Conservation (phyloP, 208 protist genomes). For the Strigomonas culicis region DNA sequence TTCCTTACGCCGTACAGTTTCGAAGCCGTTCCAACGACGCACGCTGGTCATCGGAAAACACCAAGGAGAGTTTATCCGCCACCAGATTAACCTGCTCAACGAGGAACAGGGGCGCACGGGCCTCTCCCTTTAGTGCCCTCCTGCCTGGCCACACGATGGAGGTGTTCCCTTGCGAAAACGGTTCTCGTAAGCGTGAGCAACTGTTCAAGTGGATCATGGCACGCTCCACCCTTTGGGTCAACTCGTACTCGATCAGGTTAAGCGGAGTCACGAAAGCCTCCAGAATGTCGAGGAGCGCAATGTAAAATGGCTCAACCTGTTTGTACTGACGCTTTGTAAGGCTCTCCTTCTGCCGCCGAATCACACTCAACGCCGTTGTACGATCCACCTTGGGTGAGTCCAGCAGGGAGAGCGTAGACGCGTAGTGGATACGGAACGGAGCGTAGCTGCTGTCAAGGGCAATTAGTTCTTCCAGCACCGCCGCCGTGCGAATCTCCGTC, state of each 20-base stretch:
- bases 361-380: neutral
- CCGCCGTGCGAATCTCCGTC: constrained; percentile 35
- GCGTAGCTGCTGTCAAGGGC: constrained; percentile 52
- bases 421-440: constrained; percentile 75
- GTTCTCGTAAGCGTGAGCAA: neutral
- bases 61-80: neutral
- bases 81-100: neutral
- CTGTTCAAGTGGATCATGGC: neutral
- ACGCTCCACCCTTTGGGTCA: neutral
- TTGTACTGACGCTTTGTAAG: neutral
- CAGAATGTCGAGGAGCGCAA: neutral
- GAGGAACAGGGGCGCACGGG: neutral
- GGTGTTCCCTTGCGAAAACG: neutral
- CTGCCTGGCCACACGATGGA: neutral
- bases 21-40: neutral
- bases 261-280: neutral
- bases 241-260: neutral
- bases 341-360: constrained; percentile 3
- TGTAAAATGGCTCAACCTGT: neutral
- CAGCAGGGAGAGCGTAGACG: constrained; percentile 33
- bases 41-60: neutral
- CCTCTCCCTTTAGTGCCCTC: neutral
- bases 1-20: neutral
- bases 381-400: constrained; percentile 24
- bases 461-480: constrained; percentile 82